These are phyloP conservation scores for Cladosporium halotolerans DNA, from an alignment of 2,329 filamentous ascomycete species.

Conservation along the genomic window DNA sequence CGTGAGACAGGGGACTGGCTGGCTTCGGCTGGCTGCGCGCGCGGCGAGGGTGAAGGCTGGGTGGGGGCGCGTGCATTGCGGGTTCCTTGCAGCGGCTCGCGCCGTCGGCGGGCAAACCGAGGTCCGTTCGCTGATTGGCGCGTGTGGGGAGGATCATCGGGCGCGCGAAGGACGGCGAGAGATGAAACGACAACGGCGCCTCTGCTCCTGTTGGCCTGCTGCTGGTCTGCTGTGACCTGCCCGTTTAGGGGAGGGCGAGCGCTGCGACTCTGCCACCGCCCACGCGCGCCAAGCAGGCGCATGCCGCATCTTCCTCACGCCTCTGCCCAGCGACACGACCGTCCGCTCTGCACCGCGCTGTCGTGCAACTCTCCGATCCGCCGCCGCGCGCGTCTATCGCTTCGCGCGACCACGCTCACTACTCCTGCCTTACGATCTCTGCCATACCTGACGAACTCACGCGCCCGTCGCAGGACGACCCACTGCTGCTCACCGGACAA, in stretches of 20 bases:
- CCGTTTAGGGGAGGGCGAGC: too few species aligned
- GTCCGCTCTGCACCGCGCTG: not conserved
- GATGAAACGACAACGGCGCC: not conserved
- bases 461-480: slow-evolving; percentile 10
- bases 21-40: too few species aligned
- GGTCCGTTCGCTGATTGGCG: not conserved
- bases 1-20: too few species aligned
- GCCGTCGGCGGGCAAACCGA: too few species aligned
- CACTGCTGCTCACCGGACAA: not conserved
- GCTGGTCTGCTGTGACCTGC: too few species aligned
- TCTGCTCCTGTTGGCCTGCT: too few species aligned
- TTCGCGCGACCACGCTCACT: slow-evolving; percentile 1
- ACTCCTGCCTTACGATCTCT: too few species aligned
- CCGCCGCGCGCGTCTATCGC: slow-evolving; percentile 10
- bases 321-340: not conserved
- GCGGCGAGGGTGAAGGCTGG: too few species aligned
- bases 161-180: not conserved
- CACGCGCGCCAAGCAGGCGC: slow-evolving; percentile 3
- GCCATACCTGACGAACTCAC: not conserved
- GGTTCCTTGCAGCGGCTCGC: too few species aligned
- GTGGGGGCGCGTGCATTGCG: too few species aligned
- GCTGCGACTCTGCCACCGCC: not conserved
- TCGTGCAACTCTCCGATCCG: not conserved
- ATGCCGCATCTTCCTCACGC: not conserved
- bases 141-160: not conserved